Conservation (phyloP, 2,329 filamentous ascomycete species). For the Orbilia blumenaviensis region DNA sequence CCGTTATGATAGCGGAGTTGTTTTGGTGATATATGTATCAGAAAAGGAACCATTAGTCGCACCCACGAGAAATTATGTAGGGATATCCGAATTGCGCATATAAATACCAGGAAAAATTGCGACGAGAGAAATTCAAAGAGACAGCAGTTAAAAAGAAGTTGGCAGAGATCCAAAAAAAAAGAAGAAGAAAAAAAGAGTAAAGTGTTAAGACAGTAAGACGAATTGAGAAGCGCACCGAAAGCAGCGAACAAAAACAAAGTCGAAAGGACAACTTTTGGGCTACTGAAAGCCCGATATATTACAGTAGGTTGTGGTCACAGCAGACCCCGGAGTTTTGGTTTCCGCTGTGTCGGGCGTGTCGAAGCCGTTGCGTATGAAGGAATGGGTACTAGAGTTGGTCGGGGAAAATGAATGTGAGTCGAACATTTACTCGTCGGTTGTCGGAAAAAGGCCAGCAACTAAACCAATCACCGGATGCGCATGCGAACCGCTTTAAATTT, state of each 20-base stretch:
- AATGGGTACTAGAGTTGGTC: neutral
- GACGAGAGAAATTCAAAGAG: neutral
- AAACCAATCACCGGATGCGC: constrained; percentile 33
- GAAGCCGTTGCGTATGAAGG: constrained; percentile 3
- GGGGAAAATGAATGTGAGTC: neutral
- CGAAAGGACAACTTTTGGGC: constrained; percentile 40
- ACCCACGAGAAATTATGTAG: constrained; percentile 15
- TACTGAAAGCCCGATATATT: constrained; percentile 45
- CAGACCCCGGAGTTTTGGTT: constrained; percentile 28
- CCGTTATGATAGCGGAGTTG: constrained; percentile 51
- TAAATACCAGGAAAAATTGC: neutral
- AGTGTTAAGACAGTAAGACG: constrained; percentile 44
- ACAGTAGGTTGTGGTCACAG: constrained; percentile 32
- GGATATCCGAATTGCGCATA: neutral
- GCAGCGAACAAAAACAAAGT: constrained; percentile 14
- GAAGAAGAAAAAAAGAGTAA: constrained; percentile 1
- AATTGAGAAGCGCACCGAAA: constrained; percentile 40
- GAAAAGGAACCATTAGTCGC: constrained; percentile 5
- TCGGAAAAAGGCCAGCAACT: neutral
- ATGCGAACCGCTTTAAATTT: constrained; percentile 52
- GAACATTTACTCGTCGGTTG: neutral
- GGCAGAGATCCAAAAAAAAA: neutral
- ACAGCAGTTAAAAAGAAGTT: neutral
- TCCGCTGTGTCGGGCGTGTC: neutral
- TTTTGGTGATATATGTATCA: constrained; percentile 29